phyloP scores from a whole-genome alignment of 805 yeast species.

The Cephaloascus fragrans region DNA sequence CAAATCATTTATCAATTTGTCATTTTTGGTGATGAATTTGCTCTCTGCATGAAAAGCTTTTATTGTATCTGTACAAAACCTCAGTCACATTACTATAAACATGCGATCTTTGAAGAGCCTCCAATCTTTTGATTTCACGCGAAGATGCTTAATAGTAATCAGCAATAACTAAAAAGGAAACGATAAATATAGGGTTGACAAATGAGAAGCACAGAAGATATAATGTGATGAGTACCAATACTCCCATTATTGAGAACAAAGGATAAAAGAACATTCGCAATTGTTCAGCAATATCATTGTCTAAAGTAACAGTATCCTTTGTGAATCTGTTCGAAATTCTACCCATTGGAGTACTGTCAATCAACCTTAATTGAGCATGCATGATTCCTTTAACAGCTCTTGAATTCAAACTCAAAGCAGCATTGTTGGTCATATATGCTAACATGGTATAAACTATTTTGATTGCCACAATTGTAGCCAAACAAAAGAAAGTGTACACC shows the following conservation, averaged over 20 bases:
- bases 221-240: slow-evolving; percentile 23
- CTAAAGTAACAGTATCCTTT: slow-evolving; percentile 35
- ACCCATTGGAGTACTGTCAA: slow-evolving; percentile 34
- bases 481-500: slow-evolving; percentile 22
- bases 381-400: slow-evolving; percentile 25
- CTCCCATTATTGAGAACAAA: slow-evolving; percentile 26
- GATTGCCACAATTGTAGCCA: slow-evolving; percentile 27
- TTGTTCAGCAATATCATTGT: slow-evolving; percentile 34
- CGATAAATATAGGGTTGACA: slow-evolving; percentile 20
- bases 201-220: slow-evolving; percentile 32
- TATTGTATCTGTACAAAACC: slow-evolving; percentile 25
- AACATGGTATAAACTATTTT: slow-evolving; percentile 28
- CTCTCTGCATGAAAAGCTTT: slow-evolving; percentile 20
- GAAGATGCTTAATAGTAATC: slow-evolving; percentile 26
- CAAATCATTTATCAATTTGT: slow-evolving; percentile 19
- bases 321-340: slow-evolving; percentile 34
- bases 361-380: slow-evolving; percentile 32
- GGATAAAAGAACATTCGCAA: slow-evolving; percentile 29
- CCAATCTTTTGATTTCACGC: slow-evolving; percentile 27
- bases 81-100: slow-evolving; percentile 31
- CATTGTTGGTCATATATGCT: slow-evolving; percentile 28
- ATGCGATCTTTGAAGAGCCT: slow-evolving; percentile 27
- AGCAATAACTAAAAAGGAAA: slow-evolving; percentile 17
- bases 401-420: slow-evolving; percentile 25
- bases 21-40: slow-evolving; percentile 18